phyloP scores from a whole-genome alignment of 805 yeast species.

The Hanseniaspora meyeri region DNA sequence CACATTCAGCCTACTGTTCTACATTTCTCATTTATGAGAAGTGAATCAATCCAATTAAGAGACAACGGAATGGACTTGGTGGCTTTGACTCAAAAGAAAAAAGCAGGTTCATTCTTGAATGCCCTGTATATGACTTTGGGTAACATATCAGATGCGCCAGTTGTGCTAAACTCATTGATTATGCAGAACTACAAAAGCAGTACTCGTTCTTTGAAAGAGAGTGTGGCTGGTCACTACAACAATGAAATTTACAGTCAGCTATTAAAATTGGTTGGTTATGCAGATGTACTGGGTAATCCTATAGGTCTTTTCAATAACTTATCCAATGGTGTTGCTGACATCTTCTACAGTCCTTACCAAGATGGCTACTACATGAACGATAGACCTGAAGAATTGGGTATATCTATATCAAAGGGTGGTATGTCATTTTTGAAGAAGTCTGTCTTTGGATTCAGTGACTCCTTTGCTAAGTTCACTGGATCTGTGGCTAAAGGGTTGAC shows the following conservation, averaged over 20 bases:
- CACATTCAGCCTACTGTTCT: constrained; percentile 86
- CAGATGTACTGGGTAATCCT: constrained; percentile 92
- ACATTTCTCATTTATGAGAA: constrained; percentile 80
- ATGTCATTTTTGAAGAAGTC: constrained; percentile 86
- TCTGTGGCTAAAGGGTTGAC: constrained; percentile 89
- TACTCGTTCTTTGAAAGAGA: constrained; percentile 53
- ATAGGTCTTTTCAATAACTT: constrained; percentile 89
- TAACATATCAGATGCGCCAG: constrained; percentile 93
- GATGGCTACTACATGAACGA: constrained; percentile 81
- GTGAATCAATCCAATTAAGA: constrained; percentile 35
- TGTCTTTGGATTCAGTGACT: constrained; percentile 87
- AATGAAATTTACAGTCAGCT: constrained; percentile 86
- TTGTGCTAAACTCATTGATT: constrained; percentile 71
- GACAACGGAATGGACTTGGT: constrained; percentile 9
- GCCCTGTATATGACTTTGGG: constrained; percentile 94
- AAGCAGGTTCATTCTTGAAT: constrained; percentile 56
- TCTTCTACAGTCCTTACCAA: constrained; percentile 93
- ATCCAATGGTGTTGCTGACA: constrained; percentile 90
- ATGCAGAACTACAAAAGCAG: constrained; percentile 87
- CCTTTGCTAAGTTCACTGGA: constrained; percentile 84
- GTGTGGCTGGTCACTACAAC: constrained; percentile 72
- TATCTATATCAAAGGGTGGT: constrained; percentile 93
- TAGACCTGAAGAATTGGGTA: constrained; percentile 89
- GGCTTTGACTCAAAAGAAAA: constrained; percentile 16
- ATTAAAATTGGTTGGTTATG: constrained; percentile 87